These are phyloP conservation scores for Wallacemonas sp. DNA, from an alignment of 208 protist species.

Conservation along the genomic window DNA sequence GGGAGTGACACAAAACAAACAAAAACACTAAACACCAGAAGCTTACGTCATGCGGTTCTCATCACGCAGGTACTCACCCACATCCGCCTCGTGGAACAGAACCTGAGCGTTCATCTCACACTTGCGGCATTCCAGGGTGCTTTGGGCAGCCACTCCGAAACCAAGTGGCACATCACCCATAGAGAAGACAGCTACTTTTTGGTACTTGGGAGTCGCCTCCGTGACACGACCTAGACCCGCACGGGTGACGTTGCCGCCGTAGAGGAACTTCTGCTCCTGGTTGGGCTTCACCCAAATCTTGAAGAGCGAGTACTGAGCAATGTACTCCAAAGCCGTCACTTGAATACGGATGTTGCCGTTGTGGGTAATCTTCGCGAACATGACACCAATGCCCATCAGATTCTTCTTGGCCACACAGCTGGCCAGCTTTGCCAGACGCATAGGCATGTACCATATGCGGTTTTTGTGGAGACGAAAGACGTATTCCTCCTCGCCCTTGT, in stretches of 20 bases:
- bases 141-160: slow-evolving; percentile 97
- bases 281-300: slow-evolving; percentile 99
- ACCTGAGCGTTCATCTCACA: slow-evolving; percentile 96
- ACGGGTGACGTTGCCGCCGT: slow-evolving; percentile 98
- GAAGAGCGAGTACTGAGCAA: slow-evolving; percentile 93
- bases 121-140: slow-evolving; percentile 96
- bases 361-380: slow-evolving; percentile 91
- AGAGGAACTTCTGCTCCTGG: slow-evolving; percentile 98
- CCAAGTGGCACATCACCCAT: slow-evolving; percentile 98
- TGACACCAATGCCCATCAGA: slow-evolving; percentile 88
- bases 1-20: too few relatives aligned
- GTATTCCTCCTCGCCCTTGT: slow-evolving; percentile 79
- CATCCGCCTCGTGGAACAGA: slow-evolving; percentile 97
- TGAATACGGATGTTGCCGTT: slow-evolving; percentile 89
- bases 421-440: slow-evolving; percentile 77
- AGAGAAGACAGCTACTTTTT: slow-evolving; percentile 97
- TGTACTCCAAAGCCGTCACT: slow-evolving; percentile 90
- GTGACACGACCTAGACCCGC: slow-evolving; percentile 98
- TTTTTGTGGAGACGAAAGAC: slow-evolving; percentile 92
- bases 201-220: slow-evolving; percentile 97
- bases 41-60: slow-evolving; percentile 93
- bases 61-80: slow-evolving; percentile 98
- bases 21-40: too few relatives aligned
- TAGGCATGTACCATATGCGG: slow-evolving; percentile 92
- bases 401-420: slow-evolving; percentile 88